A percentile compares a stretch with the other conserved stretches of the same genome.
Conservation (phyloP, 192 early-diverging fungal species). For the Coemansia sp. region DNA sequence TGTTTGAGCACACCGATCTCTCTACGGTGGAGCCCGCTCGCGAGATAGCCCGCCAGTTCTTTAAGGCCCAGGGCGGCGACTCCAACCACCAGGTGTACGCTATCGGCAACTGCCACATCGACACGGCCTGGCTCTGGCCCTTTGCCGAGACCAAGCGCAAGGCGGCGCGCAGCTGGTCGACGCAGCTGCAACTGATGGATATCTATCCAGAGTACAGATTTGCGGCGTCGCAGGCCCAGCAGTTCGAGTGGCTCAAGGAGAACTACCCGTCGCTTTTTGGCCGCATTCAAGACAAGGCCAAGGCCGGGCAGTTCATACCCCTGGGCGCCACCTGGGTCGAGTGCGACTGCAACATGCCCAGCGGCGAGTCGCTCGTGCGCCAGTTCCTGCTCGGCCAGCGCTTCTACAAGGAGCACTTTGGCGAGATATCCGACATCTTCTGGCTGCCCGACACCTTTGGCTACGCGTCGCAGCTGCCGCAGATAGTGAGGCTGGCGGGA, state of each 20-base stretch:
- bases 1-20: constrained; percentile 55
- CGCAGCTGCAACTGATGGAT: constrained; percentile 79
- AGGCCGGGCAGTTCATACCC: constrained; percentile 78
- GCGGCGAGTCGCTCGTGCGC: constrained; percentile 85
- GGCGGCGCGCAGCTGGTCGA: constrained; percentile 74
- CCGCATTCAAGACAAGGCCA: constrained; percentile 66
- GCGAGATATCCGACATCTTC: constrained; percentile 68
- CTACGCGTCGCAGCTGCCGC: constrained; percentile 85
- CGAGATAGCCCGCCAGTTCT: constrained; percentile 61
- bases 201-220: constrained; percentile 87
- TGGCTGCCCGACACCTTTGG: constrained; percentile 96
- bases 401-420: constrained; percentile 80
- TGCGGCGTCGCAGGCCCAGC: constrained; percentile 91
- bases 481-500: constrained; percentile 75
- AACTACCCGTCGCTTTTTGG: constrained; percentile 84
- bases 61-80: constrained; percentile 61
- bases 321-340: constrained; percentile 97
- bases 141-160: constrained; percentile 96
- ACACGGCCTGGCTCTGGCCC: constrained; percentile 94
- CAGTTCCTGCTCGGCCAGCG: constrained; percentile 93
- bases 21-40: constrained; percentile 49
- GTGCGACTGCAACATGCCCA: constrained; percentile 97
- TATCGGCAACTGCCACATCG: constrained; percentile 87
- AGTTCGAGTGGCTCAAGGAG: constrained; percentile 86
- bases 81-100: constrained; percentile 76